These are phyloP conservation scores for Wallacemonas sp. DNA, from an alignment of 208 protist species.

Conservation along the genomic window DNA sequence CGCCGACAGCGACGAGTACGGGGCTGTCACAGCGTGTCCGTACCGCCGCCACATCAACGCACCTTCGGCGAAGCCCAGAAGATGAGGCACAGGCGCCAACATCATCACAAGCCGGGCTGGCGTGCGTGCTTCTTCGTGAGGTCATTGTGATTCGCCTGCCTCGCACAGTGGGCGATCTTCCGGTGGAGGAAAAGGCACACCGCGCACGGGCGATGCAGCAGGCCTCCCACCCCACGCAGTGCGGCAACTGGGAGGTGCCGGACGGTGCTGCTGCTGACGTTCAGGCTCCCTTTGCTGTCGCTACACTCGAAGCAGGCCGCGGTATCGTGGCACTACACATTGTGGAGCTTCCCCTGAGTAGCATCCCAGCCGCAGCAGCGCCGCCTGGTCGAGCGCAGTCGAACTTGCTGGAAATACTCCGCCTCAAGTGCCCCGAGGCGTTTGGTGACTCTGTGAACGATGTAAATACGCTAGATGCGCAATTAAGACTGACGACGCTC, in stretches of 20 bases:
- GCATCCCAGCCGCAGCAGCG: background rate
- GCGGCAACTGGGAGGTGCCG: background rate
- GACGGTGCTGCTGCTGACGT: background rate
- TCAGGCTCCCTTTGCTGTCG: background rate
- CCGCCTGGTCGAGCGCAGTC: background rate
- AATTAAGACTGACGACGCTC: background rate
- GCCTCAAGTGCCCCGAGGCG: slow-evolving; percentile 2
- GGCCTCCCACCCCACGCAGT: background rate
- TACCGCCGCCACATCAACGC: background rate
- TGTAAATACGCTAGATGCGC: background rate
- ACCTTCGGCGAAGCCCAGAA: background rate
- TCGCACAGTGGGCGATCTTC: background rate
- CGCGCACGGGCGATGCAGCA: background rate
- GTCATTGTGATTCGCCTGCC: slow-evolving; percentile 11
- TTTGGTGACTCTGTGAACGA: background rate
- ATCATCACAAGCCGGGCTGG: background rate
- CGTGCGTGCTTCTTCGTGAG: slow-evolving; percentile 2
- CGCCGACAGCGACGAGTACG: background rate
- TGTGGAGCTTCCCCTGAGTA: slow-evolving; percentile 10
- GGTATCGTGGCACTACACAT: background rate
- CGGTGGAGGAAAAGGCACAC: background rate
- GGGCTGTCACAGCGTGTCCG: background rate
- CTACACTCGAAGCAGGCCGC: background rate
- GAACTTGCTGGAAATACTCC: background rate
- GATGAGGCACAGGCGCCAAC: background rate